Base-by-base conservation (phyloP, 345 rosid genomes). In the Clarkia xantiana region DNA sequence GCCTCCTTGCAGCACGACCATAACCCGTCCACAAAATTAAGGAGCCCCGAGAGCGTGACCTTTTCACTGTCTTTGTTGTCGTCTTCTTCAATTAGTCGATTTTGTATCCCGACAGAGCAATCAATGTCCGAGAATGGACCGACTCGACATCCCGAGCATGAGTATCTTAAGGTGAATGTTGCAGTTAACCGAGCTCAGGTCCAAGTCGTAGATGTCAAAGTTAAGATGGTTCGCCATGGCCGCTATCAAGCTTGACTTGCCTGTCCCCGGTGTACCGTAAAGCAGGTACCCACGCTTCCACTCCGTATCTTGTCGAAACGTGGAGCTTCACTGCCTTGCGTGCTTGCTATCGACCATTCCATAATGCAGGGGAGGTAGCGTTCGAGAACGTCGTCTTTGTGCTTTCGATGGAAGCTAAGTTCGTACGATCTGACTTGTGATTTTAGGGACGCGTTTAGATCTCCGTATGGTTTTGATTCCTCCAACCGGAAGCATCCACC, bases 221-320 rank as follows among this genome's bases (percentile, higher is more conserved):
- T 66, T 63, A 1, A 63, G 29, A 61, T 67, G 45, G 54, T 55
- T 55, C 3, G 59, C 59, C 40, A 55, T 55, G 51, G 55, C 42
- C 5, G 62, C 63, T 43, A 52, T 52, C 38, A 60, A n/a, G 44
- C 74, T 66, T 2, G 71, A 59, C 40, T 70, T 70, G 11, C 65
- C 71, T 0, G 71, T 63, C 4, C 71, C 65, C 1, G 61, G 68
- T 41, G 69, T 63, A 6, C 68, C 68, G 10, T 66, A 55, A 40
- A 71, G 12, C 45, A 62, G 25, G 19, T 66, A 59, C 6, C 65
- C 53, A 0, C 62, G 54, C 53, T 59, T 70, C 65, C 66, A 59
- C 40, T 66, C 45, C 14, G 56, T 61, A 5, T 51, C 51, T 11
- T 34, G 59, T 2, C 20, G 45, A n/a, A 1, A 47, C 11, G 15